A percentile compares a stretch with the other conserved stretches of the same genome.
Evolutionary conservation across 1,284 basidiomycete genomes (phyloP).

Genomic region (Mycena sp.): DNA sequence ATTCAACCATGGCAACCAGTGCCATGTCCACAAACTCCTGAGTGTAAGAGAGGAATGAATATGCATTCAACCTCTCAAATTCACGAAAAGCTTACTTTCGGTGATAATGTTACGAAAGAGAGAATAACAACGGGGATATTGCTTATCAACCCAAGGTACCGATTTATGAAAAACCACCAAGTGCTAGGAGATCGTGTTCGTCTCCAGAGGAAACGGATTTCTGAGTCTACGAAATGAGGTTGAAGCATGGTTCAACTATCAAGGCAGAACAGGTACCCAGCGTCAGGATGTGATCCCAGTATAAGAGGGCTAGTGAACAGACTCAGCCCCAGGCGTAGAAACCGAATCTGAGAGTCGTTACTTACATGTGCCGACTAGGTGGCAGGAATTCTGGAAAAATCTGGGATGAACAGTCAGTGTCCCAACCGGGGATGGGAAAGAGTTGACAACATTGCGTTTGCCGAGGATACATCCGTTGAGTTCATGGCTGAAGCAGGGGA

Average conservation of each 20-base stretch:
- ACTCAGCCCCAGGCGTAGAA: too few species aligned
- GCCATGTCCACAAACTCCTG: background rate
- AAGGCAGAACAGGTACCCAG: background rate
- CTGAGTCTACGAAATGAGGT: conserved; percentile 1
- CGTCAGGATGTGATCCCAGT: conserved; percentile 28
- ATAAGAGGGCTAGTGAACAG: conserved; percentile 17
- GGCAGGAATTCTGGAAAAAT: background rate
- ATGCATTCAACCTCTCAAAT: too few species aligned
- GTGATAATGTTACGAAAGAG: background rate
- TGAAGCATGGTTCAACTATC: background rate
- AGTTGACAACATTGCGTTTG: background rate
- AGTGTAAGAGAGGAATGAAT: background rate
- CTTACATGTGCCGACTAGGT: conserved; percentile 10
- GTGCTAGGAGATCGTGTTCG: conserved; percentile 13
- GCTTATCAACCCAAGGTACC: conserved; percentile 21
- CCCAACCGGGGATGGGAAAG: background rate
- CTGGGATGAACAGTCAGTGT: background rate
- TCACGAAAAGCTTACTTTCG: conserved; percentile 1
- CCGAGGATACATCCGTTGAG: too few species aligned
- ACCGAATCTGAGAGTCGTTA: too few species aligned
- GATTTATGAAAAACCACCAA: too few species aligned
- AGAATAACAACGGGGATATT: conserved; percentile 20
- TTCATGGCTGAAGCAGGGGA: background rate
- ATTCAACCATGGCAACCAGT: too few species aligned
- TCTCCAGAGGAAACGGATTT: conserved; percentile 23